phyloP scores from a whole-genome alignment of 768 basidiomycete species.

The Tricholoma furcatifolium region DNA sequence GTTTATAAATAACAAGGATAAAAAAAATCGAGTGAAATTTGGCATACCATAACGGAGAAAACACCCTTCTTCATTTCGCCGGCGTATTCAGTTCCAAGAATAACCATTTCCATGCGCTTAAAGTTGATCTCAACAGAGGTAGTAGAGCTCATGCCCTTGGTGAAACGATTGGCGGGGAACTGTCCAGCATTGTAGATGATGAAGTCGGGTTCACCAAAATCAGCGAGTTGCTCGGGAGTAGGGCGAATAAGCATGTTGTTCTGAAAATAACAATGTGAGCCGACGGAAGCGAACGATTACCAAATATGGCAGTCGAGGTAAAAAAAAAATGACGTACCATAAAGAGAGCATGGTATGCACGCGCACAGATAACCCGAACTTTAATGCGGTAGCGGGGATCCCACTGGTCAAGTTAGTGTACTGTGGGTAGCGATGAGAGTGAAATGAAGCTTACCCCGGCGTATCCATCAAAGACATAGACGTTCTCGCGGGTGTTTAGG shows the following conservation, averaged over 20 bases:
- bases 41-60: conserved; percentile 90
- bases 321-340: conserved; percentile 70
- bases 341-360: conserved; percentile 98
- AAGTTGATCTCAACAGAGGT: conserved; percentile 99
- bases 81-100: conserved; percentile 96
- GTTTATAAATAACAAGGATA: conserved; percentile 12
- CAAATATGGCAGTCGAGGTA: conserved; percentile 10
- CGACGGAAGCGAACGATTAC: conserved; percentile 9
- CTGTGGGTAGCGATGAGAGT: conserved; percentile 8
- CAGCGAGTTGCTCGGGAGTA: conserved; percentile 87
- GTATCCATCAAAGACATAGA: conserved; percentile 96
- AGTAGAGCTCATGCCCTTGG: conserved; percentile 98
- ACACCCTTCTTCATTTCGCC: conserved; percentile 99
- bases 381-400: conserved; percentile 99
- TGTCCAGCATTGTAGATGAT: conserved; percentile 99
- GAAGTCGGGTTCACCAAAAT: conserved; percentile 98
- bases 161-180: conserved; percentile 99
- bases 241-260: conserved; percentile 99
- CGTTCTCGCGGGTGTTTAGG: conserved; percentile 96
- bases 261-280: conserved; percentile 35
- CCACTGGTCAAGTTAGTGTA: conserved; percentile 55
- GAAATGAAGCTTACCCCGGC: conserved; percentile 62
- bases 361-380: conserved; percentile 97
- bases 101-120: conserved; percentile 99
- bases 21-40: conserved; percentile 1